Conservation (phyloP, 2,329 filamentous ascomycete genomes). For the Trichoderma lentiforme region DNA sequence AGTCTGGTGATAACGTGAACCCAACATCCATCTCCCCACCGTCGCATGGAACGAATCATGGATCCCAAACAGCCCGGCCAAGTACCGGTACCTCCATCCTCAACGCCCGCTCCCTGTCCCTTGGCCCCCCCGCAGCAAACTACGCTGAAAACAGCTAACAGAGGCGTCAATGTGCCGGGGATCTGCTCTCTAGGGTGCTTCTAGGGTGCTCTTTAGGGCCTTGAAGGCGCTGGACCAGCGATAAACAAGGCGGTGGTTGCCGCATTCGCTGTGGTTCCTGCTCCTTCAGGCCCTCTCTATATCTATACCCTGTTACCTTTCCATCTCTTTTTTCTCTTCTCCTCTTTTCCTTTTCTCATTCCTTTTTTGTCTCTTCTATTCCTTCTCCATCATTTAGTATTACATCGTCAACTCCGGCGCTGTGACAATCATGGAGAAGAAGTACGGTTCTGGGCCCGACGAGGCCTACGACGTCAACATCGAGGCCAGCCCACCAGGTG, state of each 20-base stretch:
- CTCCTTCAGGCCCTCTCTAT: neutral
- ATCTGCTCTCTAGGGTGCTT: conserved; percentile 1
- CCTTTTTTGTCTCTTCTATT: neutral
- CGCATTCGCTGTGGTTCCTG: neutral
- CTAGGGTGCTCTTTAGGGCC: neutral
- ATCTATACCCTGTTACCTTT: neutral
- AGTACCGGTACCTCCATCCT: neutral
- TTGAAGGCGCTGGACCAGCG: neutral
- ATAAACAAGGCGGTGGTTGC: neutral
- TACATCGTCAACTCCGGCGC: neutral
- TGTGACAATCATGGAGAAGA: conserved; percentile 24
- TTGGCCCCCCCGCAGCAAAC: conserved; percentile 1
- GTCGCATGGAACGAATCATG: neutral
- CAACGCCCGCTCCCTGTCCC: neutral
- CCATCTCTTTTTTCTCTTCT: neutral
- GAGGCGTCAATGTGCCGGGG: conserved; percentile 13
- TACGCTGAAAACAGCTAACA: conserved; percentile 11
- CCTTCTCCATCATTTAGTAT: neutral
- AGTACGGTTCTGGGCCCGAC: conserved; percentile 17
- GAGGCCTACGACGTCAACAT: conserved; percentile 27
- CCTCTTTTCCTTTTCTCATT: neutral
- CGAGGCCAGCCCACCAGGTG: conserved; percentile 26
- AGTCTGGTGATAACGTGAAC: neutral
- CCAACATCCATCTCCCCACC: neutral
- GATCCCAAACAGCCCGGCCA: neutral